Evolutionary conservation across 1,139 yeast genomes (phyloP), one percentile per base, ranked within the genome.

Genomic region (Saccharomyces uvarum): DNA sequence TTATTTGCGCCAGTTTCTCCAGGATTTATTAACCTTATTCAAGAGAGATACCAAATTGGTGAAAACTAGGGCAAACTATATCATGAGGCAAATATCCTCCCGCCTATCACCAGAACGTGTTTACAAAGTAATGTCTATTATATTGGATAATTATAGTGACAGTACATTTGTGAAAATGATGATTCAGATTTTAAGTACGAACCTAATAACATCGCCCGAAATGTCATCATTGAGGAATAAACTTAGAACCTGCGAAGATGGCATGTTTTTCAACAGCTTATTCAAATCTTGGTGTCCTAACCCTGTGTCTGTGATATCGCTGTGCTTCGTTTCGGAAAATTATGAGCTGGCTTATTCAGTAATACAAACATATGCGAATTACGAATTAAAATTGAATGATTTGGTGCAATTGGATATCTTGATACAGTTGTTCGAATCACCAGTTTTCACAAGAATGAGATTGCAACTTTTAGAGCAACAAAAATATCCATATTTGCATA

Each of bases 281-380:
- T 95, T 93, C 72, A 84, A 81, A 64, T 84, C 96, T 55, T 95
- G 99, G 99, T 85, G 96, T 63, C 87, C 87, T 61, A 91, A 90
- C 67, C 84, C 96, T 0, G 90, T 96, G 0, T 93, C 97, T 27
- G 89, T 93, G 0, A 75, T 95, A 48, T 84, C 96, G 0, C 75
- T 95, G 38, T 91, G 98, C 64, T 75, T 95, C 49, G 75, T 93
- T 29, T 88, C 98, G 0, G 93, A 93, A 53, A 89, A 90, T 54
- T 93, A 95, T 67, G 95, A 90, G 66, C 78, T 91, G 60, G 96
- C 97, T 0, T 93, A 83, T 67, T 75, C 83, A 44, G 86, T 93
- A 2, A 79, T 95, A 44, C 87, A 88, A 63, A 81, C 81, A 32
- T 76, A 88, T 59, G 86, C 86, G 1, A 90, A 86, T 55, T 80